Evolutionary conservation across 129 eudicot species (phyloP).

Genomic region (Arctium minus): DNA sequence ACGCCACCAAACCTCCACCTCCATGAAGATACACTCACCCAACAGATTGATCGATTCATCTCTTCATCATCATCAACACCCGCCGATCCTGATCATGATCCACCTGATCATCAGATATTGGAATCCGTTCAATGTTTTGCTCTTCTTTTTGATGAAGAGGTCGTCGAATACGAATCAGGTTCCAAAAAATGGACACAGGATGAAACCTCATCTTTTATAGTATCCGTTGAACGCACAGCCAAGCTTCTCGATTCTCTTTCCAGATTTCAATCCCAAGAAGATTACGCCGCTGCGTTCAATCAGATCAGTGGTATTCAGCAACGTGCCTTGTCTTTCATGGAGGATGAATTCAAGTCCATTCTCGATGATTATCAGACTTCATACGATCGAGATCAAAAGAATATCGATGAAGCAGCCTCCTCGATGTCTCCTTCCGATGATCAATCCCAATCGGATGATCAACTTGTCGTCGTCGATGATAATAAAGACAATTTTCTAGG

Average conservation of each 20-base stretch:
- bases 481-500: conserved; percentile 30
- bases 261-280: conserved; percentile 31
- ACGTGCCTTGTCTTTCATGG: conserved; percentile 63
- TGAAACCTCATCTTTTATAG: conserved; percentile 32
- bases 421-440: conserved; percentile 21
- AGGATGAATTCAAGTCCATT: conserved; percentile 60
- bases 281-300: conserved; percentile 33
- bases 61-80: conserved; percentile 2
- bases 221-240: conserved; percentile 34
- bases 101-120: conserved; percentile 22
- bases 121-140: conserved; percentile 38
- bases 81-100: not conserved
- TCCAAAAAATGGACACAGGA: conserved; percentile 44
- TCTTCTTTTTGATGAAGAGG: conserved; percentile 44
- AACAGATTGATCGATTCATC: conserved; percentile 52
- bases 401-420: conserved; percentile 15
- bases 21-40: conserved; percentile 26
- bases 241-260: conserved; percentile 33
- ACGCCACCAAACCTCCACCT: not conserved
- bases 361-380: conserved; percentile 42
- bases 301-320: conserved; percentile 57
- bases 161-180: conserved; percentile 40
- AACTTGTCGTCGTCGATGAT: not conserved
- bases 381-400: conserved; percentile 21
- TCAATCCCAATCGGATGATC: not conserved